Evolutionary conservation across 2,329 filamentous ascomycete species (phyloP), one percentile per base, ranked within the genome.

Genomic region (Leptodontidium sp.): DNA sequence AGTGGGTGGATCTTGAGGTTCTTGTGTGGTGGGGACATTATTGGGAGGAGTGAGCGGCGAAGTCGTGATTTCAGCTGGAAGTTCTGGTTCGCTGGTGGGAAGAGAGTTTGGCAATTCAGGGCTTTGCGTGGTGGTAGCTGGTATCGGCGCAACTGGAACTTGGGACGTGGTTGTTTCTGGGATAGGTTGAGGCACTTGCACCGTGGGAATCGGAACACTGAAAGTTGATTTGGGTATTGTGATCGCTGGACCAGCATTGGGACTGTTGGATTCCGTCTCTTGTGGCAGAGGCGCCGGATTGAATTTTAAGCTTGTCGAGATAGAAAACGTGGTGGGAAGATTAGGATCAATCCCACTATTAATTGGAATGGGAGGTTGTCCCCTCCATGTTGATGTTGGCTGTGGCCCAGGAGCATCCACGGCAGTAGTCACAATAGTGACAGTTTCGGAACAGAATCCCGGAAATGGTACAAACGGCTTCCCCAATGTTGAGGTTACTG

Each of bases 401-500:
- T 50, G 7, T 40, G 58, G 21, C 9, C 15, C 6, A 35, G 45
- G 9, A 29, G 29, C 52, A 38, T 52, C 32, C n/a, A 59, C 55
- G 38, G 29, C 35, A 45, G 35, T 17, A 9, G 38, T 45, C 14
- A 63, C 50, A 57, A 58, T 26, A 29, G 65, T 70, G 29, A 68
- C 15, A 21, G 69, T 68, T 15, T 50, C 17, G 14, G 53, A 61
- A 59, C 68, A 70, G n/a, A 50, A 32, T 14, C 52, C 64, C 12
- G 11, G 9, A 8, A 49, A 3, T 45, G 53, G 50, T 15, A 70
- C 24, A 45, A 67, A 67, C 21, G 47, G 40, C 21, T 47, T 59
- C 7, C 43, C 64, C 32, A 66, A 15, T 8, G n/a, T 66, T 29
- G 68, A 70, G 12, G 61, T 65, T 26, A 70, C 53, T 24, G 55